Evolutionary conservation across 768 basidiomycete genomes (phyloP), one percentile per base, ranked within the genome.

Genomic region (Amanita inopinata): DNA sequence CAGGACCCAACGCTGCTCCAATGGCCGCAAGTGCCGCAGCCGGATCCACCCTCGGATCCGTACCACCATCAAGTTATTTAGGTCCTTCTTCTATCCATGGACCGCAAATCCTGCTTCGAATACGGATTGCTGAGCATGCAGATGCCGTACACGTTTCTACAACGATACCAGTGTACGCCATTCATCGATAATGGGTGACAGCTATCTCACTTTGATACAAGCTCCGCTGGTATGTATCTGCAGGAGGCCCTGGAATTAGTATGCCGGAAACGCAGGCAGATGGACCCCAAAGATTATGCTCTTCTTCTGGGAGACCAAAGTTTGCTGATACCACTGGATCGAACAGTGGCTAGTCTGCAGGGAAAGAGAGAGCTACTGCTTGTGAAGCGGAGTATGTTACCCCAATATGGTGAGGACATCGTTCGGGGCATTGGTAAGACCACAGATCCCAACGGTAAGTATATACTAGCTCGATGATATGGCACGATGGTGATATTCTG

Each of bases 341-440:
- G 93, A 14, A 98, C 96, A 0, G 94, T 98, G n/a, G 90, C 89
- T 25, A 91, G 88, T 63, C 64, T 98, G 54, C 84, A 89, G 57
- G 92, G 90, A 4, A 86, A 84, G 54, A 71, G 78, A 9, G 86
- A 93, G 51, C 68, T 98, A 12, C 72, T 83, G 8, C 69, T 98
- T 9, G 80, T 92, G 43, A 84, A 83, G 61, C 69, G 78, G 52
- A 80, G 74, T 45, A 83, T 81, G 73, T 66, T 94, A 2, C 77
- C 77, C 8, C 70, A 75, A 35, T 71, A 88, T 54, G 83, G 80
- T 11, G 73, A 80, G 24, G 76, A 83, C 44, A 74, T 80, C 19
- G 71, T 78, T 47, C 79, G 76, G 46, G 74, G 77, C 31, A 65
- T 74, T 17, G 76, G 71, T 22, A 69, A 74, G 55, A 86, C 86